Evolutionary conservation across 2,329 filamentous ascomycete species (phyloP).

Genomic region (Ceratocystis cacaofunesta): DNA sequence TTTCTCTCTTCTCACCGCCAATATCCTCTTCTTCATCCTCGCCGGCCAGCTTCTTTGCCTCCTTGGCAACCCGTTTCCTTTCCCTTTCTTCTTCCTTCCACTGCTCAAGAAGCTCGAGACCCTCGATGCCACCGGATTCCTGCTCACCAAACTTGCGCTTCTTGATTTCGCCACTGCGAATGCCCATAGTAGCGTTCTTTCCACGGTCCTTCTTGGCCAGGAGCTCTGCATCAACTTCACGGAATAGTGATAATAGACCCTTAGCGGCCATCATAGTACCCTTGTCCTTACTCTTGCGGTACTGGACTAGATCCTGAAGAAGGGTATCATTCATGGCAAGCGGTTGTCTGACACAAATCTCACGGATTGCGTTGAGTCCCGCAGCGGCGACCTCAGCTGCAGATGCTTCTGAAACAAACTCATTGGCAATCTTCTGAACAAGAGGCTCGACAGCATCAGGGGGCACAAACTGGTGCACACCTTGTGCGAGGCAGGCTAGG

Average conservation of each 20-base stretch:
- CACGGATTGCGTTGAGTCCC: constrained; percentile 84
- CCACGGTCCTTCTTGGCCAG: constrained; percentile 81
- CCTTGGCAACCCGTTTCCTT: constrained; percentile 54
- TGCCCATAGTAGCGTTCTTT: constrained; percentile 73
- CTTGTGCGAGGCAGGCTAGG: constrained; percentile 80
- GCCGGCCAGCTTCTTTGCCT: constrained; percentile 43
- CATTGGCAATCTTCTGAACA: constrained; percentile 90
- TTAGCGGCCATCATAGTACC: constrained; percentile 98
- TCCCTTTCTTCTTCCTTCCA: constrained; percentile 86
- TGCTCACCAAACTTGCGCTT: constrained; percentile 74
- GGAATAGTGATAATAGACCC: constrained; percentile 75
- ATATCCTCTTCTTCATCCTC: constrained; percentile 46
- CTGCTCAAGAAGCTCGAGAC: constrained; percentile 75
- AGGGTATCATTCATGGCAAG: constrained; percentile 92
- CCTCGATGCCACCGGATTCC: constrained; percentile 68
- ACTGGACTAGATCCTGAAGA: constrained; percentile 90
- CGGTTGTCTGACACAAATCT: constrained; percentile 83
- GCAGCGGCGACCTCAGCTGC: constrained; percentile 83
- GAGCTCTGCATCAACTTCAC: constrained; percentile 80
- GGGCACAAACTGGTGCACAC: constrained; percentile 78
- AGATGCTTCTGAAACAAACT: constrained; percentile 91
- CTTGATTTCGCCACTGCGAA: constrained; percentile 60
- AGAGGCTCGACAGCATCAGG: constrained; percentile 85
- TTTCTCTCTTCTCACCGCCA: constrained; percentile 30
- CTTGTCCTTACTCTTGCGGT: constrained; percentile 95